Conservation (phyloP, 495 filamentous ascomycete species). For the Astrothelium macrocarpum region DNA sequence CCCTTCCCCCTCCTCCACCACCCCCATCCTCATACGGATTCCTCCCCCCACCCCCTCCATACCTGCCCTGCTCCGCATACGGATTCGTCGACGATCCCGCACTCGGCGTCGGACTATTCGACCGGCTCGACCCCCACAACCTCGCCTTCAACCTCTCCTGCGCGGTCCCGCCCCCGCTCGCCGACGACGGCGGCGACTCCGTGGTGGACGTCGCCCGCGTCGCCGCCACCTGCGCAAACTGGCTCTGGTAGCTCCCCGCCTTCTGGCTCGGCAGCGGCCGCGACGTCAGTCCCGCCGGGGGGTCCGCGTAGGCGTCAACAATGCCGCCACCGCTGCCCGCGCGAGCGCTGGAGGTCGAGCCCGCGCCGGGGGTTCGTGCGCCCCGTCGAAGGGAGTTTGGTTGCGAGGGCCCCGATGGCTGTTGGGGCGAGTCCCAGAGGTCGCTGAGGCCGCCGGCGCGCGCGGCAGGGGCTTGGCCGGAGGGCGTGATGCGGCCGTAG, state of each 20-base stretch:
- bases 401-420: conserved; percentile 37
- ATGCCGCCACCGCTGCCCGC: background rate
- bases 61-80: conserved; percentile 1
- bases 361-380: conserved; percentile 10
- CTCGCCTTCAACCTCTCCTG: conserved; percentile 60
- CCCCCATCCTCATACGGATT: conserved; percentile 5
- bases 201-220: conserved; percentile 28
- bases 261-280: conserved; percentile 62
- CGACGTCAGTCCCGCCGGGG: conserved; percentile 36
- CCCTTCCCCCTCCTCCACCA: conserved; percentile 19
- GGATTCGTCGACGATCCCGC: background rate
- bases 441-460: conserved; percentile 55
- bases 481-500: conserved; percentile 31
- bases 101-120: conserved; percentile 15
- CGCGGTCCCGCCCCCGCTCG: conserved; percentile 43
- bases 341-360: conserved; percentile 16
- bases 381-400: conserved; percentile 46
- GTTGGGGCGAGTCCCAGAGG: conserved; percentile 66
- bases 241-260: conserved; percentile 59
- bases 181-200: conserved; percentile 23
- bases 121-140: conserved; percentile 45
- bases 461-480: conserved; percentile 26
- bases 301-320: conserved; percentile 22
- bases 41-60: conserved; percentile 9
- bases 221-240: conserved; percentile 17